phyloP scores from a whole-genome alignment of 352 stramenopile species.

The Elongisporangium prolatum region DNA sequence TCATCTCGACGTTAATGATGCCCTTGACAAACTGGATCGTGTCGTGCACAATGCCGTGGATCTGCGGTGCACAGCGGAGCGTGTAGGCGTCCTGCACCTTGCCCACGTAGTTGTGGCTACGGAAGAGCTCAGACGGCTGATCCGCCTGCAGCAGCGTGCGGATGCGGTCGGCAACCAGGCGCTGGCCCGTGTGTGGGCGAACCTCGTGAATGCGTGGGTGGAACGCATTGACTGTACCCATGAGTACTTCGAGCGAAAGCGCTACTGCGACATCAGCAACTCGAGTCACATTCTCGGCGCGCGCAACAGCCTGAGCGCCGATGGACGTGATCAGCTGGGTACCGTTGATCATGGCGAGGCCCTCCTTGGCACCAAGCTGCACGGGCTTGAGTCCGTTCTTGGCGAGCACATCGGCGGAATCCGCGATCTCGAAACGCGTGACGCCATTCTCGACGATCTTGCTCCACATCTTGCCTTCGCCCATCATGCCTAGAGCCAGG shows the following conservation, averaged over 20 bases:
- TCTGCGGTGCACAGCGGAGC: conserved; percentile 83
- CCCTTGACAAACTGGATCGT: conserved; percentile 83
- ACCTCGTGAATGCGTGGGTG: conserved; percentile 85
- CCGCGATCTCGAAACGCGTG: conserved; percentile 38
- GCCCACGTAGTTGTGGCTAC: conserved; percentile 84
- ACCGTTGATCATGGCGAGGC: conserved; percentile 90
- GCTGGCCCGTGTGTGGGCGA: conserved; percentile 76
- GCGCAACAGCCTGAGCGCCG: conserved; percentile 72
- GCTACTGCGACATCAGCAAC: conserved; percentile 79
- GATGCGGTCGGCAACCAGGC: conserved; percentile 72
- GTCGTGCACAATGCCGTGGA: conserved; percentile 87
- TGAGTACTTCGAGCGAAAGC: conserved; percentile 84
- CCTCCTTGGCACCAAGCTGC: conserved; percentile 83
- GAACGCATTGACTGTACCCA: conserved; percentile 86
- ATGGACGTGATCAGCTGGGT: conserved; percentile 89
- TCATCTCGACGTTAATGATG: conserved; percentile 88
- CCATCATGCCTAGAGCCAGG: conserved; percentile 87
- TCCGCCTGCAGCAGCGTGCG: conserved; percentile 76
- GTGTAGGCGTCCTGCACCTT: conserved; percentile 91
- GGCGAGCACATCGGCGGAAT: conserved; percentile 62
- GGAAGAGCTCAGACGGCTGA: conserved; percentile 78
- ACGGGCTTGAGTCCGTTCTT: conserved; percentile 70
- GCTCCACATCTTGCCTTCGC: conserved; percentile 86
- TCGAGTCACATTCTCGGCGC: conserved; percentile 67
- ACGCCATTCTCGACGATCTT: conserved; percentile 40